Evolutionary conservation across 2,329 filamentous ascomycete genomes (phyloP), one percentile per base, ranked within the genome.

Genomic region (Orbilia brochopaga): DNA sequence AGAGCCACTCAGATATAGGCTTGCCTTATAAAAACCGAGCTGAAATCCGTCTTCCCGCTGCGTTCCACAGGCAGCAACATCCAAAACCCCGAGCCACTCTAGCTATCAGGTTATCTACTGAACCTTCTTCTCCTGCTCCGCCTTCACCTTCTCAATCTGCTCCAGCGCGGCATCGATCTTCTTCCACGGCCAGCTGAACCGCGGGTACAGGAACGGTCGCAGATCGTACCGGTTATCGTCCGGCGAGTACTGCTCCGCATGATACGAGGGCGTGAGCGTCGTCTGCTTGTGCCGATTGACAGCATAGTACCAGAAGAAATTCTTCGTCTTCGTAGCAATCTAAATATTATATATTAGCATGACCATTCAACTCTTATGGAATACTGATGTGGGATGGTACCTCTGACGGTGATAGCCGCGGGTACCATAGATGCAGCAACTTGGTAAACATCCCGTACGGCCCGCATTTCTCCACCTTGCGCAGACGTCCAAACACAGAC

Each of bases 221-320:
- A 81, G 70, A 69, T 81, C 80, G 46, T 76, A 77, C 13, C 75
- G 67, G 69, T 82, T 80, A 75, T 82, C 81, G 57, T 83, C 81
- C 1, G 81, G 80, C 61, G 79, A 80, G 74, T 88, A 87, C 19
- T 78, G 75, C 51, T 78, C 79, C 6, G 79, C 69, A 73, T 87
- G 86, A 42, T 86, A 80, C 2, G 82, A 81, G 0, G 86, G 86
- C 1, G 86, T 87, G 55, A 86, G 78, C 7, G 85, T 83, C 0
- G 85, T 87, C 78, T 84, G 83, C 79, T 89, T 89, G 78, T 89
- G 87, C 8, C 87, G 79, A 76, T 89, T 89, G 74, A 88, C 85
- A 0, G 83, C 82, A 76, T 88, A 87, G 76, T 83, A 85, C 74
- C 79, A 80, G 77, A 80, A 83, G 77, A 84, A 84, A 21, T 79